Percentiles rank a stretch among this genome's conserved stretches.
These are phyloP conservation scores for Russula lepida DNA, from an alignment of 768 basidiomycete genomes.

Conservation along the genomic window DNA sequence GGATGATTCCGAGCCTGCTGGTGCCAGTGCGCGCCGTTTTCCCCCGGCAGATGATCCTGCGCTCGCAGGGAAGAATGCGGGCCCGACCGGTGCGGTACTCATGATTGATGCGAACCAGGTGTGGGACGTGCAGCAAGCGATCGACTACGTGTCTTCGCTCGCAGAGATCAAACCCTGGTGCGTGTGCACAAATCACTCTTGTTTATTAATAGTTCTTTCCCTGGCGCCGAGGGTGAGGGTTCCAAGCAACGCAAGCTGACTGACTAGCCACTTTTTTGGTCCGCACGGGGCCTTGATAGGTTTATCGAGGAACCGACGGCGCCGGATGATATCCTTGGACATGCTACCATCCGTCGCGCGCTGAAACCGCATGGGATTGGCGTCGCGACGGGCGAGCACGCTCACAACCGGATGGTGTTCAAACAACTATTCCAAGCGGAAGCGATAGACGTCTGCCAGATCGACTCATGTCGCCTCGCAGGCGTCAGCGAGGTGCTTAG, in stretches of 20 bases:
- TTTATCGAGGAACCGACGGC: slow-evolving; percentile 95
- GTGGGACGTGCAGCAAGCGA: slow-evolving; percentile 89
- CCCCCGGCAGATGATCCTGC: slow-evolving; percentile 41
- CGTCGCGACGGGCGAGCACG: slow-evolving; percentile 92
- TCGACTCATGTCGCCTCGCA: slow-evolving; percentile 88
- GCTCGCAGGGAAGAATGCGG: slow-evolving; percentile 84
- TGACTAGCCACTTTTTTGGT: too few species aligned
- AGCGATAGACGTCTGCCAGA: slow-evolving; percentile 92
- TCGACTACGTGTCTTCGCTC: slow-evolving; percentile 81
- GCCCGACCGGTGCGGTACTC: slow-evolving; percentile 86
- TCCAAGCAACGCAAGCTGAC: not conserved
- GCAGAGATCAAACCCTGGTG: slow-evolving; percentile 82
- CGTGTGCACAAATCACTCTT: slow-evolving; percentile 10
- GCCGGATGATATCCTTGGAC: slow-evolving; percentile 83
- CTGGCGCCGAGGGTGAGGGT: slow-evolving; percentile 31
- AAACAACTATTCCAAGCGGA: slow-evolving; percentile 87
- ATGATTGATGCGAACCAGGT: slow-evolving; percentile 99
- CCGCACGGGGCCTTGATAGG: too few species aligned
- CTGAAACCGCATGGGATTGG: slow-evolving; percentile 76
- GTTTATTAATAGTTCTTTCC: not conserved
- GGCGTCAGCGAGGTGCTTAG: slow-evolving; percentile 92
- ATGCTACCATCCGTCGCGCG: slow-evolving; percentile 69
- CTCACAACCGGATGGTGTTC: slow-evolving; percentile 92
- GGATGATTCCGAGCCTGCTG: slow-evolving; percentile 35
- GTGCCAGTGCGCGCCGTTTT: slow-evolving; percentile 38